Percentiles rank a stretch among this genome's conserved stretches.
These are phyloP conservation scores for Diospyros lotus DNA, from an alignment of 148 eudicot species.

Conservation along the genomic window DNA sequence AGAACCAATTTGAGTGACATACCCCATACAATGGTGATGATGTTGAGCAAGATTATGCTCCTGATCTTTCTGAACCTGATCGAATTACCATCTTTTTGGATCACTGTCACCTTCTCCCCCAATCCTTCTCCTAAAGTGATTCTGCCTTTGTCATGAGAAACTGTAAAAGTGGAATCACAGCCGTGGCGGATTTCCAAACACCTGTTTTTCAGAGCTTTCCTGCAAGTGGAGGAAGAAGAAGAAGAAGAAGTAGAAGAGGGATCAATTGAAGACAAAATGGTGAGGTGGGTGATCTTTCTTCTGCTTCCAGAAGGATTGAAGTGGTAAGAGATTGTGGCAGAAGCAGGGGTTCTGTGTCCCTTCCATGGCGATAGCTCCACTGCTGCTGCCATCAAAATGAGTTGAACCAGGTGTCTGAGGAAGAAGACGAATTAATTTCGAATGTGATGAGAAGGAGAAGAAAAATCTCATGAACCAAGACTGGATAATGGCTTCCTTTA, in stretches of 20 bases:
- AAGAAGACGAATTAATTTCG: background rate
- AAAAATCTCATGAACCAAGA: no score
- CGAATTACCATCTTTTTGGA: background rate
- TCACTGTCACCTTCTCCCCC: background rate
- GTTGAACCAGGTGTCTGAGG: background rate
- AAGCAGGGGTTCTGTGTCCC: background rate
- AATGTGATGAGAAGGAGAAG: background rate
- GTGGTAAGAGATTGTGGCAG: background rate
- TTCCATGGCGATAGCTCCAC: background rate
- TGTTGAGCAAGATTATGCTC: slow-evolving; percentile 55
- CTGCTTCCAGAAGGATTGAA: background rate
- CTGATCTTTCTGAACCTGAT: slow-evolving; percentile 27
- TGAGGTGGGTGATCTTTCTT: background rate
- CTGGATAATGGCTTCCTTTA: no score
- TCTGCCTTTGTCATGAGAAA: background rate
- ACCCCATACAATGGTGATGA: slow-evolving; percentile 53
- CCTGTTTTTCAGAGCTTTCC: background rate
- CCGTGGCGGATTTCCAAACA: slow-evolving; percentile 1
- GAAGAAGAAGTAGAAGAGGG: background rate
- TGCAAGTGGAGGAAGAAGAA: background rate
- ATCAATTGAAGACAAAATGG: slow-evolving; percentile 9
- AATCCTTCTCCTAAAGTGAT: background rate
- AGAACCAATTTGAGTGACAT: background rate
- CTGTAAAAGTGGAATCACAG: background rate
- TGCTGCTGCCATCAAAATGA: slow-evolving; percentile 2